Conservation (phyloP, 129 eudicot genomes). For the Gnaphalium uliginosum region DNA sequence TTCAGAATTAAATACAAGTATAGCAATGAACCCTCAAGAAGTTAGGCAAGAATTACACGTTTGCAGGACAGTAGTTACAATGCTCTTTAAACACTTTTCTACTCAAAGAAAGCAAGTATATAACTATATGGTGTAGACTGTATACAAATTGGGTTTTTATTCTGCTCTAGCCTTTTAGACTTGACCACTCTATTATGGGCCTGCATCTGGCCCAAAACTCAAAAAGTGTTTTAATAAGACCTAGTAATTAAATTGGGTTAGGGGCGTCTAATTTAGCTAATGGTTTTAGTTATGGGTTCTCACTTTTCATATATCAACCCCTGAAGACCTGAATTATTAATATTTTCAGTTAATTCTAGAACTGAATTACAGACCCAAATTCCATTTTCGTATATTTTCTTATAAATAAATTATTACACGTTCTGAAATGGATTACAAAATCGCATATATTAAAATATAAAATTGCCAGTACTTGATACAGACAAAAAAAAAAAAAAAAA, state of each 20-base stretch:
- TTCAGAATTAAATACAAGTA: not conserved
- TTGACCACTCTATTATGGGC: not conserved
- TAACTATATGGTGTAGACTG: no score
- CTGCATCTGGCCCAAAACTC: not conserved
- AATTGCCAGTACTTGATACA: conserved; percentile 6
- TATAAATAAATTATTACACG: not conserved
- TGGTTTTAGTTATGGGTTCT: no score
- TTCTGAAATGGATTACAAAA: not conserved
- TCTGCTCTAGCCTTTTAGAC: not conserved
- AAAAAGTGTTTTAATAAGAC: not conserved
- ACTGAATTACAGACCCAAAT: not conserved
- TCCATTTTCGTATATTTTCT: not conserved
- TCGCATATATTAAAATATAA: not conserved
- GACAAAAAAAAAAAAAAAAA: not conserved
- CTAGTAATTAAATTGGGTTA: no score
- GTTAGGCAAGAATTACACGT: not conserved
- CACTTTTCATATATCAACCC: no score
- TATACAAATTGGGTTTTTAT: no score
- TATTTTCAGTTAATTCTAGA: no score
- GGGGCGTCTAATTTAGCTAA: no score
- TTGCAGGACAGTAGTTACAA: not conserved
- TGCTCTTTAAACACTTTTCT: no score
- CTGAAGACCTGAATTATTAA: no score
- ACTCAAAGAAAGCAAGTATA: no score
- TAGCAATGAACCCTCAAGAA: not conserved